These are phyloP conservation scores for Anthracocystis walkeri DNA, from an alignment of 1,284 basidiomycete species.

Conservation along the genomic window DNA sequence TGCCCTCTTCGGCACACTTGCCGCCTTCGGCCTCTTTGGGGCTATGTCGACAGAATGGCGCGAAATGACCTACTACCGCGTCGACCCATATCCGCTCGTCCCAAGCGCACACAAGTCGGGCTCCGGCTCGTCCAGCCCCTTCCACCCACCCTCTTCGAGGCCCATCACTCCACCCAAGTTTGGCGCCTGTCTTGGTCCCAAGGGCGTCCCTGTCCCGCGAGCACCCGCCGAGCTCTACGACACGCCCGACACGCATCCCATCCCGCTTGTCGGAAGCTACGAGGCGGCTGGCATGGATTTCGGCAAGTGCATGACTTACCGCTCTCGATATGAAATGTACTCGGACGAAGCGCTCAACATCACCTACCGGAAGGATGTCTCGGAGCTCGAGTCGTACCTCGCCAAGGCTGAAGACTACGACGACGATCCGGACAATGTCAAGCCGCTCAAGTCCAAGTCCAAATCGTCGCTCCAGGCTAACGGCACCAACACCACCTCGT, in stretches of 20 bases:
- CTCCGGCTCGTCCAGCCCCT: slow-evolving; percentile 33
- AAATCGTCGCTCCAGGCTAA: slow-evolving; percentile 6
- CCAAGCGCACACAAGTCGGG: slow-evolving; percentile 33
- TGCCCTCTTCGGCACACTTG: slow-evolving; percentile 54
- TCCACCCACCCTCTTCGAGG: slow-evolving; percentile 44
- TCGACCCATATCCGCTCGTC: slow-evolving; percentile 65
- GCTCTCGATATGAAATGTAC: slow-evolving; percentile 67
- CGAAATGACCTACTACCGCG: slow-evolving; percentile 68
- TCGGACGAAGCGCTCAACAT: slow-evolving; percentile 68
- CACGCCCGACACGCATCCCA: slow-evolving; percentile 66
- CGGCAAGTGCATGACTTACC: slow-evolving; percentile 68
- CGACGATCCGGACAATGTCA: slow-evolving; percentile 66
- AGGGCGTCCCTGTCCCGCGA: slow-evolving; percentile 55
- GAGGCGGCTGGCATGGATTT: slow-evolving; percentile 62
- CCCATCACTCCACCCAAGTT: slow-evolving; percentile 60
- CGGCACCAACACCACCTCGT: slow-evolving; percentile 15
- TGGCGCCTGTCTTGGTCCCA: slow-evolving; percentile 62
- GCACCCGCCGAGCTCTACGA: slow-evolving; percentile 60
- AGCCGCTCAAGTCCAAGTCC: slow-evolving; percentile 47
- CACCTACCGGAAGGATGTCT: slow-evolving; percentile 63
- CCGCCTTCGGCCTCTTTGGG: slow-evolving; percentile 63
- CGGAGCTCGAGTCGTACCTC: slow-evolving; percentile 52
- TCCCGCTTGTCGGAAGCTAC: slow-evolving; percentile 66
- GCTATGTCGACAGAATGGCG: slow-evolving; percentile 68
- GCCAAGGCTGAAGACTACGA: slow-evolving; percentile 63